A percentile compares a stretch with the other conserved stretches of the same genome.
Conservation (phyloP, 106 monocot species). For the Dendrobium officinale region DNA sequence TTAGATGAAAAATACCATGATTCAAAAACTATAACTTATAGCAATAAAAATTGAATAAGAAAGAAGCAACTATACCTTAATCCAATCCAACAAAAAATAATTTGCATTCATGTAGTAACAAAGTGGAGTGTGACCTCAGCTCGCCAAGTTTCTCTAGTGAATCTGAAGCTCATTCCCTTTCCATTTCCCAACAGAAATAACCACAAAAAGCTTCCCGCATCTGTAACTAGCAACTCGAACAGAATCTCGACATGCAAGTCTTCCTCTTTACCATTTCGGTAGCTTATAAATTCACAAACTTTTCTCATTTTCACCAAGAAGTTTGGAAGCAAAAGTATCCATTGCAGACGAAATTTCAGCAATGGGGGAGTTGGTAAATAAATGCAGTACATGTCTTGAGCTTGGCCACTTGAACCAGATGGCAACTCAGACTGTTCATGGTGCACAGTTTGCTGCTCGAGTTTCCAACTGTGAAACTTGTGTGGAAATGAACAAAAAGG, state of each 20-base stretch:
- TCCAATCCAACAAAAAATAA: neutral
- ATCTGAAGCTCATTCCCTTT: neutral
- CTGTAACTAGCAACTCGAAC: neutral
- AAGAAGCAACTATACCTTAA: too few species aligned
- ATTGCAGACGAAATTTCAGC: neutral
- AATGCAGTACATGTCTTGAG: neutral
- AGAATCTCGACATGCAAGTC: neutral
- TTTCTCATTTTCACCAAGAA: neutral
- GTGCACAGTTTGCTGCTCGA: slow-evolving; percentile 26
- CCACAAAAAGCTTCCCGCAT: neutral
- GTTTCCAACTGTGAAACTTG: slow-evolving; percentile 34
- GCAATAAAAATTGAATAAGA: too few species aligned
- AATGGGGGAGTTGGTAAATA: neutral
- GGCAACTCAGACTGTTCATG: slow-evolving; percentile 38
- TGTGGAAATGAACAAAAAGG: slow-evolving; percentile 13
- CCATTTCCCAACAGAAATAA: neutral
- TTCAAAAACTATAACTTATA: too few species aligned
- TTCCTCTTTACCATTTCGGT: neutral
- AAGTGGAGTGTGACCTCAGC: too few species aligned
- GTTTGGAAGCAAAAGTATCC: neutral
- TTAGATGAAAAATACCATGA: too few species aligned
- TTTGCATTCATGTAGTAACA: too few species aligned
- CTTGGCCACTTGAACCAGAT: slow-evolving; percentile 24
- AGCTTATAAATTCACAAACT: neutral
- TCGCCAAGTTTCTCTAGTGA: neutral